Conservation (phyloP, 1,139 yeast genomes). For the Hansenula lynferdii region DNA sequence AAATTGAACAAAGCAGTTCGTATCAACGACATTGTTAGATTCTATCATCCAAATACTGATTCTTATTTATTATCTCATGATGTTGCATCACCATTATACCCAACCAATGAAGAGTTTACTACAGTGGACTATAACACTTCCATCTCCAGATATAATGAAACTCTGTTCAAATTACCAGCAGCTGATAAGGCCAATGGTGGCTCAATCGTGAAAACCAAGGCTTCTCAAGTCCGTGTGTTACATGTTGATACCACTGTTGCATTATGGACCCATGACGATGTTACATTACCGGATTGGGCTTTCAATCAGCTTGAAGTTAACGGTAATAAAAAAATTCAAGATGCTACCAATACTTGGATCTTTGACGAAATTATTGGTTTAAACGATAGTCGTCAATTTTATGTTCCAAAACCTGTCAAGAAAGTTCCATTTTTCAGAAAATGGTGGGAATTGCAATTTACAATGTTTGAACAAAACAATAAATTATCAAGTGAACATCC, state of each 20-base stretch:
- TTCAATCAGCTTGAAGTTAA: conserved; percentile 88
- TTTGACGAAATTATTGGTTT: conserved; percentile 70
- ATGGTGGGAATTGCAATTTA: conserved; percentile 83
- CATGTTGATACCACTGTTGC: conserved; percentile 90
- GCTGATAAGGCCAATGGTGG: conserved; percentile 45
- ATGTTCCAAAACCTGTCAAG: conserved; percentile 51
- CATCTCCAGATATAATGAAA: conserved; percentile 55
- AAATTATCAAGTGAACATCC: conserved; percentile 87
- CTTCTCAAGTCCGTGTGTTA: conserved; percentile 60
- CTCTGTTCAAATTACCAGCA: conserved; percentile 72
- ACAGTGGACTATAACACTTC: conserved; percentile 61
- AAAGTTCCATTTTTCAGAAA: conserved; percentile 71
- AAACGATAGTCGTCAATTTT: conserved; percentile 54
- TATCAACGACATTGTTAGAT: conserved; percentile 67
- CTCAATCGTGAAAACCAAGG: conserved; percentile 61
- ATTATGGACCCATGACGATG: conserved; percentile 91
- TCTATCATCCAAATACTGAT: conserved; percentile 78
- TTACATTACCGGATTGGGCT: conserved; percentile 90
- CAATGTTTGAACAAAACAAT: conserved; percentile 93
- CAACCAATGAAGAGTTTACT: conserved; percentile 91
- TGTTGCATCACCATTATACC: conserved; percentile 91
- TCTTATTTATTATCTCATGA: conserved; percentile 85
- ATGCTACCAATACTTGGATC: conserved; percentile 66
- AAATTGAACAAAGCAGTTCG: conserved; percentile 42
- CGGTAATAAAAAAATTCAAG: conserved; percentile 80